These are phyloP conservation scores for Tritrichomonas foetus DNA, from an alignment of 208 protist genomes.

Conservation along the genomic window DNA sequence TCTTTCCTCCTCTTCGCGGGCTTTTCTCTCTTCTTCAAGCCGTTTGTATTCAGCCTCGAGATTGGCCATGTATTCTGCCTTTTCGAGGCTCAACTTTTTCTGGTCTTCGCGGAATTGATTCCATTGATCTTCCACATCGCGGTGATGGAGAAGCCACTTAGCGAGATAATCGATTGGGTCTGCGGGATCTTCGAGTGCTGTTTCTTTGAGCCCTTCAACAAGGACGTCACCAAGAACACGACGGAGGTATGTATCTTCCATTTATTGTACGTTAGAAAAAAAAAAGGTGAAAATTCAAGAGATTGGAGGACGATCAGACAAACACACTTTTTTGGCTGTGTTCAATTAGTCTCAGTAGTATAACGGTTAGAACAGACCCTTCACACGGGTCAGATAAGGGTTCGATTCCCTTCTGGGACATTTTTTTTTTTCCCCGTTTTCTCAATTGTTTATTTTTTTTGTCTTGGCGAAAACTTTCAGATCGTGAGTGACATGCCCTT, in stretches of 20 bases:
- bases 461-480: no score
- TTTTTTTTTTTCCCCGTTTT: no score
- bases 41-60: not conserved
- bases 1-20: not conserved
- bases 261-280: no score
- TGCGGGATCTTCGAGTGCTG: conserved; percentile 32
- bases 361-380: no score
- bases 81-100: not conserved
- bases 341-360: no score
- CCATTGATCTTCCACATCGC: conserved; percentile 37
- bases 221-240: conserved; percentile 9
- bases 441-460: no score
- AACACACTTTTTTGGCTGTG: no score
- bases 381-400: no score
- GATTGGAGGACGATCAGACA: no score
- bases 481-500: no score
- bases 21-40: not conserved
- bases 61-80: conserved; percentile 31
- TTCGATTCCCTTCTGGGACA: no score
- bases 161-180: conserved; percentile 33
- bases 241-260: not conserved
- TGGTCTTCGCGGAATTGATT: conserved; percentile 29
- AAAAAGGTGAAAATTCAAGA: no score
- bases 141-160: conserved; percentile 15
- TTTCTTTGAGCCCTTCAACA: conserved; percentile 23